Evolutionary conservation across 495 filamentous ascomycete species (phyloP).

Genomic region (Achaetomiella virescens): DNA sequence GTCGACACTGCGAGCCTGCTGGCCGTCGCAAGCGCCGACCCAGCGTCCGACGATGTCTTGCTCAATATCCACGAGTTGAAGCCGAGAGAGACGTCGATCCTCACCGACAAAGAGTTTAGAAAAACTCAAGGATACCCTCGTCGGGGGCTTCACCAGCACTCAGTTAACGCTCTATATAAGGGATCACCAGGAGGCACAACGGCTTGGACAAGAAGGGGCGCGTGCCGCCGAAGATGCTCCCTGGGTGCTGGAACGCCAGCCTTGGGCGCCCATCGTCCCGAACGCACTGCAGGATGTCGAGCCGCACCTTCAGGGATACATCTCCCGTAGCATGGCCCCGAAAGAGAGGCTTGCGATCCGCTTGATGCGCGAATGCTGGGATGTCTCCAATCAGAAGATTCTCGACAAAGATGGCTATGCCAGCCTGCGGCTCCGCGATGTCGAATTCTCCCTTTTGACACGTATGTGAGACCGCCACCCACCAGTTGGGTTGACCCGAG

Average conservation of each 20-base stretch:
- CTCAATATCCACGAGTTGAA: slow-evolving; percentile 40
- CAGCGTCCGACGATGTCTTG: slow-evolving; percentile 26
- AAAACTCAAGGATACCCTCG: slow-evolving; percentile 31
- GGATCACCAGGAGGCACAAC: slow-evolving; percentile 4
- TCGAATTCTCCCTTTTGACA: slow-evolving; percentile 34
- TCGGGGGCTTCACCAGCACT: slow-evolving; percentile 34
- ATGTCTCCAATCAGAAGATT: slow-evolving; percentile 26
- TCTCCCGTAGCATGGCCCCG: slow-evolving; percentile 13
- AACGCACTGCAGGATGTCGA: slow-evolving; percentile 3
- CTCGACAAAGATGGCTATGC: slow-evolving; percentile 28
- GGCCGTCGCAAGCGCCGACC: slow-evolving; percentile 20
- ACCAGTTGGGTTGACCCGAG: not conserved
- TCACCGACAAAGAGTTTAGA: slow-evolving; percentile 35
- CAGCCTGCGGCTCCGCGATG: slow-evolving; percentile 24
- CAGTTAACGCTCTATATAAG: slow-evolving; percentile 40
- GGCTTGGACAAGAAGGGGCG: not conserved
- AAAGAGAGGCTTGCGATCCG: slow-evolving; percentile 34
- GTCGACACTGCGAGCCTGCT: slow-evolving; percentile 30
- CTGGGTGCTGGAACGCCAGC: slow-evolving; percentile 28
- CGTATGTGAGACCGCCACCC: slow-evolving; percentile 23
- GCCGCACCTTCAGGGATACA: slow-evolving; percentile 22
- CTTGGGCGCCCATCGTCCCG: slow-evolving; percentile 28
- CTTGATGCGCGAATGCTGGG: slow-evolving; percentile 41
- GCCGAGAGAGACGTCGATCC: slow-evolving; percentile 25
- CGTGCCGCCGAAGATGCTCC: not conserved